Evolutionary conservation across 2,329 filamentous ascomycete genomes (phyloP).

Genomic region (Trichoderma atrobrunneum): DNA sequence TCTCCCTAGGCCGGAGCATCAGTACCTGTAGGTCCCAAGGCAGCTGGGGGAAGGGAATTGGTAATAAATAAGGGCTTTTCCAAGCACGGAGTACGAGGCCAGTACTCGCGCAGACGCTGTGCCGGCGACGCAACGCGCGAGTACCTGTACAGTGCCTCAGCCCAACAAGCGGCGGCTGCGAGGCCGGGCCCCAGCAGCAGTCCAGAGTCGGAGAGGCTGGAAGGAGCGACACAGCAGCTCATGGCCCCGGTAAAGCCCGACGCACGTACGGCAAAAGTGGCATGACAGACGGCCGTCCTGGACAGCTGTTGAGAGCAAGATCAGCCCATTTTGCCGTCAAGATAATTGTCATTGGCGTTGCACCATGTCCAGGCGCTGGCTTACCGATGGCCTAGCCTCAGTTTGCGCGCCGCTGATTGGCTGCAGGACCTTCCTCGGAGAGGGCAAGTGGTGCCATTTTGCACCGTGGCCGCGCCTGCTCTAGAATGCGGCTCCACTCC

Average conservation of each 20-base stretch:
- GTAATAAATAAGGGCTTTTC: not conserved
- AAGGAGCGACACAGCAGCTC: conserved; percentile 6
- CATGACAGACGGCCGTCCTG: conserved; percentile 17
- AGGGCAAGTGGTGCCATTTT: conserved; percentile 20
- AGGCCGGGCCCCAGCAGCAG: not conserved
- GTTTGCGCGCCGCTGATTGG: conserved; percentile 14
- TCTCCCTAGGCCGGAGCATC: conserved; percentile 8
- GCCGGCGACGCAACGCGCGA: not conserved
- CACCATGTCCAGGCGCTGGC: conserved; percentile 15
- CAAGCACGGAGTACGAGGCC: not conserved
- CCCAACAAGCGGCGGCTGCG: not conserved
- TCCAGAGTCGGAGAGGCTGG: conserved; percentile 5
- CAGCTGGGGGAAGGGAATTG: not conserved
- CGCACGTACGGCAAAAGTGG: conserved; percentile 20
- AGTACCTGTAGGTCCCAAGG: not conserved
- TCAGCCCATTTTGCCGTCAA: conserved; percentile 20
- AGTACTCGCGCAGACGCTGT: not conserved
- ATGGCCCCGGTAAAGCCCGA: conserved; percentile 15
- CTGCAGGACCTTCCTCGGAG: not conserved
- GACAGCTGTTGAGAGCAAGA: conserved; percentile 14
- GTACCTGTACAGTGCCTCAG: not conserved
- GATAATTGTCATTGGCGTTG: conserved; percentile 20
- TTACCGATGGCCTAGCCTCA: conserved; percentile 14
- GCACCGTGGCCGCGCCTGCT: conserved; percentile 14
- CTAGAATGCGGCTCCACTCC: conserved; percentile 4